Base-by-base conservation (phyloP, 495 filamentous ascomycete species). In the Podospora bellae-mahoneyi region DNA sequence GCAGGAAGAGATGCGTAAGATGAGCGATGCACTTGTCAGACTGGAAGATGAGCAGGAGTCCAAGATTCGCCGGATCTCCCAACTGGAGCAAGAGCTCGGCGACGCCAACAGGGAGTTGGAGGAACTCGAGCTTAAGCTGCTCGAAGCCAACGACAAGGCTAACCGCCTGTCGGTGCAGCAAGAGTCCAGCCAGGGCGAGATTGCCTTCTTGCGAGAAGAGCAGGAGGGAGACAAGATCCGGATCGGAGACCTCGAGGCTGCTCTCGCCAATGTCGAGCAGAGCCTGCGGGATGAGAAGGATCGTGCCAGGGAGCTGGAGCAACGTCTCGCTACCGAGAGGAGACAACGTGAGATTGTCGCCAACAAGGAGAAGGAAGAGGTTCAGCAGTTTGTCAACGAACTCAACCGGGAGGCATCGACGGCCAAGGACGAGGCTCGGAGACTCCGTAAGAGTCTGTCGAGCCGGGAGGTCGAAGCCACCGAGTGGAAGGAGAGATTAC, bases 191-290 rank as follows among this genome's bases (percentile, higher is more conserved):
- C 94, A 97, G 74, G 90, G 89, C 62, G 95, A 99, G 78, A 96
- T 98, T 76, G 87, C 90, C 0, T 99, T 99, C 86, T 76, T 99
- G 28, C 88, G 96, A 5, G 96, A 99, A 74, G 95, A 99, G 80
- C 95, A 98, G 81, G 95, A 99, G 77, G 89, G 86, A 48, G 96
- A 99, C 78, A 99, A 98, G 85, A 97, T 99, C 75, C 92, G 92
- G 77, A 99, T 98, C 71, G 93, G 95, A 23, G 92, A 97, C 71
- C 82, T 98, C 4, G 92, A 97, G 73, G 89, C 90, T 10, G 86
- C 88, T 26, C 80, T 97, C 16, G 91, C 92, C 76, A 89, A 87
- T 48, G 85, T 88, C 66, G 87, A 92, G 75, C 84, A 89, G 69
- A 85, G 81, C 39, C 80, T 97, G 32, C 84, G 88, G 54, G 93